phyloP scores from a whole-genome alignment of 1,284 basidiomycete genomes.

The Trichosporon sp. region DNA sequence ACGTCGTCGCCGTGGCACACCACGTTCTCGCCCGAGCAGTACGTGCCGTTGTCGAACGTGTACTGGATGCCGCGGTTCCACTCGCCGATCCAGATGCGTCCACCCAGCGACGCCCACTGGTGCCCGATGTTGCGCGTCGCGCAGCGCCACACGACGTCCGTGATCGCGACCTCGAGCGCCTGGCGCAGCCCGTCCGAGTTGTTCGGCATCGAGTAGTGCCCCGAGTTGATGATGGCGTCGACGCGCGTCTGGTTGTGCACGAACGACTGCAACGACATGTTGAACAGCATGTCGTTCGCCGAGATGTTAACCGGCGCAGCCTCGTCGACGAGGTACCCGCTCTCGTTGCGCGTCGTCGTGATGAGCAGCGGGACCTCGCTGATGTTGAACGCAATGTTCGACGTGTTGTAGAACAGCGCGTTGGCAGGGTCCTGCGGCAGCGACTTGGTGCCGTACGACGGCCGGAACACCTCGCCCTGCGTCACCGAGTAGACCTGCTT shows the following conservation, averaged over 20 bases:
- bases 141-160: conserved; percentile 58
- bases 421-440: conserved; percentile 55
- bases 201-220: conserved; percentile 54
- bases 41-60: conserved; percentile 54
- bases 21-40: conserved; percentile 30
- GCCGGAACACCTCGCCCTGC: conserved; percentile 35
- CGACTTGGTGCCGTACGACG: conserved; percentile 28
- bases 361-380: conserved; percentile 62
- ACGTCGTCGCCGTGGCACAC: conserved; percentile 48
- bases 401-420: conserved; percentile 60
- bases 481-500: conserved; percentile 26
- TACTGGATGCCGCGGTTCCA: conserved; percentile 66
- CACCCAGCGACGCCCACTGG: conserved; percentile 62
- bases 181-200: conserved; percentile 49
- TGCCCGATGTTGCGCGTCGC: conserved; percentile 64
- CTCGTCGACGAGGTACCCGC: conserved; percentile 59
- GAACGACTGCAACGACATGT: neutral
- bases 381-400: conserved; percentile 58
- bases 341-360: conserved; percentile 65
- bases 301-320: conserved; percentile 18
- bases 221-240: conserved; percentile 52
- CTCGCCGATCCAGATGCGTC: conserved; percentile 63
- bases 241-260: conserved; percentile 53
- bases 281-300: conserved; percentile 53
- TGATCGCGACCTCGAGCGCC: conserved; percentile 60